Conservation (phyloP, 768 basidiomycete species). For the Podaxis pistillaris region DNA sequence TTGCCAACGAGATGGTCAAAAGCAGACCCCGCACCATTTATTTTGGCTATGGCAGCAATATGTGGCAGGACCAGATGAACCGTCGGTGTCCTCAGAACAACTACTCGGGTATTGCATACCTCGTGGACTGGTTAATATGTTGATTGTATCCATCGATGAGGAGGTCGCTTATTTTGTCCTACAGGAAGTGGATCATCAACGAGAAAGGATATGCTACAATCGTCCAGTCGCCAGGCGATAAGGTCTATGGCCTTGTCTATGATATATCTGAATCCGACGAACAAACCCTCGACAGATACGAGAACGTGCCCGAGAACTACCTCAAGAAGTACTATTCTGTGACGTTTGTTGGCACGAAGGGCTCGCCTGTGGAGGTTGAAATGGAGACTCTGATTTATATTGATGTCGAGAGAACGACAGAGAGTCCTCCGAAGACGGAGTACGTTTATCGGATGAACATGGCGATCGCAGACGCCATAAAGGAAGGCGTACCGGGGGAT, state of each 20-base stretch:
- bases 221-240: conserved; percentile 37
- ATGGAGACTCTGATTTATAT: conserved; percentile 40
- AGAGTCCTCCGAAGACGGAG: conserved; percentile 35
- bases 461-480: conserved; percentile 40
- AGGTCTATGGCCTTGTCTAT: conserved; percentile 43
- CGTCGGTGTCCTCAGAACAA: conserved; percentile 43
- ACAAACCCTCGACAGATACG: conserved; percentile 39
- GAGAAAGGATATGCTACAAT: conserved; percentile 43
- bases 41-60: conserved; percentile 51
- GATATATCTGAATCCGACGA: conserved; percentile 41
- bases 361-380: background rate
- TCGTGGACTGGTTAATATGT: conserved; percentile 38
- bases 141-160: background rate
- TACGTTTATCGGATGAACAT: conserved; percentile 47
- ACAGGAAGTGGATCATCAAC: conserved; percentile 50
- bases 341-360: conserved; percentile 17
- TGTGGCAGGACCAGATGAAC: conserved; percentile 49
- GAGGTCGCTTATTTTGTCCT: background rate
- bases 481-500: conserved; percentile 35
- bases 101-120: conserved; percentile 36
- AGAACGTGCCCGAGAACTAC: conserved; percentile 37
- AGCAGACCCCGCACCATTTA: conserved; percentile 27
- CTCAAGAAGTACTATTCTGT: conserved; percentile 33
- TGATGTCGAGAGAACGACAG: conserved; percentile 30
- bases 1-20: background rate